phyloP scores from a whole-genome alignment of 2,329 filamentous ascomycete genomes.

The Lecanoromycetidae sp. region DNA sequence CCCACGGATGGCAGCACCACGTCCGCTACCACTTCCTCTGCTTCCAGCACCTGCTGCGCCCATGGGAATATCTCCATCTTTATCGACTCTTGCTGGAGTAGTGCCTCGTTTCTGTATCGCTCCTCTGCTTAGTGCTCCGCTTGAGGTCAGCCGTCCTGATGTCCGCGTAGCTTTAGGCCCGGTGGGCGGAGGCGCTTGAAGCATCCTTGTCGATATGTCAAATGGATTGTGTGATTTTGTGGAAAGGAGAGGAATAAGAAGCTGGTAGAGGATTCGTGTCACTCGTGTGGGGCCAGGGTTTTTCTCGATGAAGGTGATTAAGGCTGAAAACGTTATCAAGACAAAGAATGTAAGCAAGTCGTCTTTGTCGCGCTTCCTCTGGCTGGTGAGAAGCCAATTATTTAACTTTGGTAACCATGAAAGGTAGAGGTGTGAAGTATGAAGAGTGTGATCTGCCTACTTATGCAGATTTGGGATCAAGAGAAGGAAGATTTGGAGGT shows the following conservation, averaged over 20 bases:
- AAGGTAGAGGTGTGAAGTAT: neutral
- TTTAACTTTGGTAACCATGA: neutral
- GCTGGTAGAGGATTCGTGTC: too few relatives aligned
- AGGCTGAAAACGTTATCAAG: neutral
- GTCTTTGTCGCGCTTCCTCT: neutral
- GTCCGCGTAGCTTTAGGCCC: constrained; percentile 12
- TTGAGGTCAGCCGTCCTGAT: constrained; percentile 5
- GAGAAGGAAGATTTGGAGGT: neutral
- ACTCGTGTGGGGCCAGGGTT: neutral
- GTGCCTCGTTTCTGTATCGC: constrained; percentile 40
- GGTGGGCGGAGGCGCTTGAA: constrained; percentile 4
- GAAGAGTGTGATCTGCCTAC: neutral
- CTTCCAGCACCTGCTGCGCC: constrained; percentile 31
- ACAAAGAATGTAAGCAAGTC: constrained; percentile 4
- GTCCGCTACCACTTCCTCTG: constrained; percentile 19
- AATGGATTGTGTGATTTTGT: neutral
- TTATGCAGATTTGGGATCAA: neutral
- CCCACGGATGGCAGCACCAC: constrained; percentile 12
- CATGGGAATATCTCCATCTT: constrained; percentile 53
- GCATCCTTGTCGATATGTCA: constrained; percentile 3
- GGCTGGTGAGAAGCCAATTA: neutral
- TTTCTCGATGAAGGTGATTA: neutral
- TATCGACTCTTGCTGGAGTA: constrained; percentile 37
- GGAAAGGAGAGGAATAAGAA: neutral
- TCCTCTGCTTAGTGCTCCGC: constrained; percentile 30